These are phyloP conservation scores for Gastrolobium villosum DNA, from an alignment of 306 rosid genomes.

Conservation along the genomic window DNA sequence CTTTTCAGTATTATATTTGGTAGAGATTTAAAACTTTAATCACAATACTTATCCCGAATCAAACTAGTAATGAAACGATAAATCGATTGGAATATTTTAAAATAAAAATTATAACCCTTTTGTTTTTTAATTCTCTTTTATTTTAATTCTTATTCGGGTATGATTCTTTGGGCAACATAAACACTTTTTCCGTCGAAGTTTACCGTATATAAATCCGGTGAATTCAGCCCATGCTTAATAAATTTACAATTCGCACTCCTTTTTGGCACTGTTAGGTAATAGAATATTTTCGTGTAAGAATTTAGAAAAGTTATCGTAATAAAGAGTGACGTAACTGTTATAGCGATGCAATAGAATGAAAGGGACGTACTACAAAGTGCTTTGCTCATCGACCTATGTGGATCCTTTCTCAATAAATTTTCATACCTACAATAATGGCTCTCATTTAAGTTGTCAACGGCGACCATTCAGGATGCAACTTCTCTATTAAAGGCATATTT, in stretches of 20 bases:
- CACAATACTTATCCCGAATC: too few relatives aligned
- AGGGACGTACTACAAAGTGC: conserved; percentile 41
- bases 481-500: neutral
- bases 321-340: conserved; percentile 42
- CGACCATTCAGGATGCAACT: conserved; percentile 21
- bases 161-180: conserved; percentile 51
- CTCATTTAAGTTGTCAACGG: conserved; percentile 48
- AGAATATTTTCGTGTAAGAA: conserved; percentile 47
- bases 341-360: conserved; percentile 44
- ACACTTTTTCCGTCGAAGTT: conserved; percentile 44
- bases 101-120: conserved; percentile 17
- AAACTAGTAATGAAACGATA: too few relatives aligned
- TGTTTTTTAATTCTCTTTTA: conserved; percentile 41
- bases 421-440: conserved; percentile 47
- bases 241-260: neutral
- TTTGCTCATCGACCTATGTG: conserved; percentile 46
- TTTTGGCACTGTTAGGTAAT: conserved; percentile 38
- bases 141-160: conserved; percentile 49
- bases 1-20: too few relatives aligned
- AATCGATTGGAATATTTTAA: too few relatives aligned
- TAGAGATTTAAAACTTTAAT: too few relatives aligned
- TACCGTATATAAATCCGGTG: conserved; percentile 25
- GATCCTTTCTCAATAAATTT: conserved; percentile 46
- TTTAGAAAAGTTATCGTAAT: conserved; percentile 41
- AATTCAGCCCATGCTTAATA: conserved; percentile 54